phyloP scores from a whole-genome alignment of 176 grass and related monocot genomes.

The Avena sativa region DNA sequence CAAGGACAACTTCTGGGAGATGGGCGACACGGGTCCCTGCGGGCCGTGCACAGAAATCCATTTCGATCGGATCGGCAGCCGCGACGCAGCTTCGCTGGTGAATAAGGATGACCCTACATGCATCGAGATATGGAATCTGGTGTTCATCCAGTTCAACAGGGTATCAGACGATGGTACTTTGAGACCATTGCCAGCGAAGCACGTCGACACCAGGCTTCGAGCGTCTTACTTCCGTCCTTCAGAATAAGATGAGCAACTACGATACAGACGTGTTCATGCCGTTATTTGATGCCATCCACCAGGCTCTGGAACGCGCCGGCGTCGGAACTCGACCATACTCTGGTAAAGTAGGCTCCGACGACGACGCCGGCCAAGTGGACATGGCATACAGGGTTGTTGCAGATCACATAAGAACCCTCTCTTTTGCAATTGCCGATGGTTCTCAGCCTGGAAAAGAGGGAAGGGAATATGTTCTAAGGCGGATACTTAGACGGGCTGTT shows the following conservation, averaged over 20 bases:
- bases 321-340: constrained; percentile 64
- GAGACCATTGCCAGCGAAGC: constrained; percentile 81
- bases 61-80: constrained; percentile 79
- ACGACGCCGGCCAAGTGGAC: constrained; percentile 68
- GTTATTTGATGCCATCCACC: constrained; percentile 82
- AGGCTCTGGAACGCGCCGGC: constrained; percentile 32
- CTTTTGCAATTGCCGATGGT: constrained; percentile 85
- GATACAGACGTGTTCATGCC: constrained; percentile 87
- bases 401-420: constrained; percentile 94
- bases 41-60: constrained; percentile 96
- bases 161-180: constrained; percentile 65
- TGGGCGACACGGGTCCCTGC: constrained; percentile 95
- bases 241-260: constrained; percentile 97
- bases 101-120: constrained; percentile 97
- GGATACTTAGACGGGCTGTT: constrained; percentile 90
- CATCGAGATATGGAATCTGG: constrained; percentile 97
- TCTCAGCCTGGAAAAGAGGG: constrained; percentile 82
- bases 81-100: constrained; percentile 82
- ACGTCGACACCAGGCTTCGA: constrained; percentile 96
- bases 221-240: constrained; percentile 85
- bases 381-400: constrained; percentile 98
- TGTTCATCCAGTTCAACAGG: constrained; percentile 93
- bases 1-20: constrained; percentile 99
- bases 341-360: constrained; percentile 70
- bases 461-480: constrained; percentile 91